Percentiles rank a stretch among this genome's conserved stretches.
These are phyloP conservation scores for Bothriochloa decipiens DNA, from an alignment of 176 grass and related monocot species.

Conservation along the genomic window DNA sequence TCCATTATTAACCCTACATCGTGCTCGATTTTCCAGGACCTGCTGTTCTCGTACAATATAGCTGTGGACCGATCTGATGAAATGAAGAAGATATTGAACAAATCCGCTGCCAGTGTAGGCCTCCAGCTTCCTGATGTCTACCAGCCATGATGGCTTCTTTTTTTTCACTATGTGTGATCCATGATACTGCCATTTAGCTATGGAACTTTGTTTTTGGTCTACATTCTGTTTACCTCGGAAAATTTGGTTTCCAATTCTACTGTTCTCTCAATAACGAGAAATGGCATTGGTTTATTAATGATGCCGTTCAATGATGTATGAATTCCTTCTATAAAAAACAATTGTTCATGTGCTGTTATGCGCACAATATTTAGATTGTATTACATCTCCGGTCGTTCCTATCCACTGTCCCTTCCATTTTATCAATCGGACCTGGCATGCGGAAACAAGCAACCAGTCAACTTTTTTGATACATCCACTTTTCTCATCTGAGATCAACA, in stretches of 20 bases:
- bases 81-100: conserved; percentile 88
- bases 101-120: conserved; percentile 95
- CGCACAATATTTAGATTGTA: neutral
- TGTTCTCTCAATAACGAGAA: conserved; percentile 4
- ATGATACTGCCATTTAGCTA: conserved; percentile 23
- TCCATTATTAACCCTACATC: conserved; percentile 30
- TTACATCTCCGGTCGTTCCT: neutral
- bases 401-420: neutral
- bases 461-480: neutral
- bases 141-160: conserved; percentile 51
- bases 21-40: conserved; percentile 56
- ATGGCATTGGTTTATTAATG: neutral
- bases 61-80: conserved; percentile 89
- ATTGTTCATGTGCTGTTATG: neutral
- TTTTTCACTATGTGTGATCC: neutral
- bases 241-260: conserved; percentile 9
- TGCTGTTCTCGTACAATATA: conserved; percentile 93
- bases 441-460: neutral
- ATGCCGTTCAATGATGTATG: neutral
- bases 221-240: conserved; percentile 23
- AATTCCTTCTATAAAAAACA: neutral
- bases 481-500: conserved; percentile 10
- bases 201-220: neutral
- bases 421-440: neutral
- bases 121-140: conserved; percentile 86